These are phyloP conservation scores for Hanseniaspora nectarophila DNA, from an alignment of 805 yeast genomes.

Conservation along the genomic window DNA sequence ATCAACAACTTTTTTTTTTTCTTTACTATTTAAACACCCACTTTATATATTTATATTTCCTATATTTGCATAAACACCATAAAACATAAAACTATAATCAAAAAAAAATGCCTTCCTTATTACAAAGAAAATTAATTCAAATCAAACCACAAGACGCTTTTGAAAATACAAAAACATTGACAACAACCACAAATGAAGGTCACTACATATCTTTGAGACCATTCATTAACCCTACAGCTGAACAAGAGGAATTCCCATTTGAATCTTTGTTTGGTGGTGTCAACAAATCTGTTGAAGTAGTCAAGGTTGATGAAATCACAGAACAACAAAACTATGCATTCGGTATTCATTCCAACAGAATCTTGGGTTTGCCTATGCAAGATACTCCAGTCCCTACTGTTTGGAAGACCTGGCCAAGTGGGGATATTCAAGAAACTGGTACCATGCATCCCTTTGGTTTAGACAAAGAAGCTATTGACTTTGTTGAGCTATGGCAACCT, in stretches of 20 bases:
- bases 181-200: constrained; percentile 27
- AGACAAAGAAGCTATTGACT: constrained; percentile 22
- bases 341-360: constrained; percentile 25
- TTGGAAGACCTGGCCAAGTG: constrained; percentile 28
- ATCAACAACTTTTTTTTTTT: too few relatives aligned
- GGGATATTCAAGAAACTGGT: constrained; percentile 28
- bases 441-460: constrained; percentile 25
- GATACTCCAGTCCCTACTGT: constrained; percentile 20
- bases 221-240: constrained; percentile 22
- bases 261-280: constrained; percentile 51
- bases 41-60: too few relatives aligned
- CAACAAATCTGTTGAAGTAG: constrained; percentile 31
- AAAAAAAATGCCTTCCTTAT: constrained; percentile 24
- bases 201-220: constrained; percentile 32
- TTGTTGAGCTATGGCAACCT: constrained; percentile 31
- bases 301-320: constrained; percentile 22
- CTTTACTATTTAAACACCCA: too few relatives aligned
- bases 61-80: too few relatives aligned
- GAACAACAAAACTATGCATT: constrained; percentile 24
- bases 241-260: constrained; percentile 32
- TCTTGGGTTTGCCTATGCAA: constrained; percentile 10
- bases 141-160: constrained; percentile 22
- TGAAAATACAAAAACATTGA: constrained; percentile 27
- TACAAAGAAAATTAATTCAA: constrained; percentile 26
- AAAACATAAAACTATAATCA: neutral